These are phyloP conservation scores for Gracilaria gracilis DNA, from an alignment of 23 red algal species.

Conservation along the genomic window DNA sequence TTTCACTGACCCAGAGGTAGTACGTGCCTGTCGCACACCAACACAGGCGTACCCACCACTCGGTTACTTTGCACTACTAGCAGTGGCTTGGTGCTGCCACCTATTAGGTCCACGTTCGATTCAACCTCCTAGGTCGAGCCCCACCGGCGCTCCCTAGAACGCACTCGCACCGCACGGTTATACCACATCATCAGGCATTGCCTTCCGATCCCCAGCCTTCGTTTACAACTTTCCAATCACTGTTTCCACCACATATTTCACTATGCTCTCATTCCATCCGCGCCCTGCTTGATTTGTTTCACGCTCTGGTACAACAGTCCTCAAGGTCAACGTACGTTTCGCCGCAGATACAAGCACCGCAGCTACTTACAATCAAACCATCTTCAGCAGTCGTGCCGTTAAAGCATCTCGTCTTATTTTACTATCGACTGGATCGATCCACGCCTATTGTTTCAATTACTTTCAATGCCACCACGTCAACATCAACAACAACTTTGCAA, in stretches of 20 bases:
- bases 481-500: conserved; percentile 5
- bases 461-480: neutral
- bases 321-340: neutral
- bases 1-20: too few relatives aligned
- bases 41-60: too few relatives aligned
- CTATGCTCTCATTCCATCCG: neutral
- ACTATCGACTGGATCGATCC: conserved; percentile 16
- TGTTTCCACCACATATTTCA: neutral
- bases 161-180: too few relatives aligned
- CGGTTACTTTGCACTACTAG: too few relatives aligned
- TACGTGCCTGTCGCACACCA: too few relatives aligned
- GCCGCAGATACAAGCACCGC: neutral
- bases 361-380: neutral
- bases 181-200: neutral
- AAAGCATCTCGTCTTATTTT: conserved; percentile 37
- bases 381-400: neutral
- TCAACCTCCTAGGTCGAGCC: too few relatives aligned
- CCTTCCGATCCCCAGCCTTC: neutral
- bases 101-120: too few relatives aligned
- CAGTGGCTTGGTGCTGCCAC: too few relatives aligned
- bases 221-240: neutral
- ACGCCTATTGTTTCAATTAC: conserved; percentile 8
- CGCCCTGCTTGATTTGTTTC: neutral
- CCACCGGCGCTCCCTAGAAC: too few relatives aligned
- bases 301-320: neutral